Evolutionary conservation across 345 rosid species (phyloP), one percentile per base, ranked within the genome.

Genomic region (Clausena lansium): DNA sequence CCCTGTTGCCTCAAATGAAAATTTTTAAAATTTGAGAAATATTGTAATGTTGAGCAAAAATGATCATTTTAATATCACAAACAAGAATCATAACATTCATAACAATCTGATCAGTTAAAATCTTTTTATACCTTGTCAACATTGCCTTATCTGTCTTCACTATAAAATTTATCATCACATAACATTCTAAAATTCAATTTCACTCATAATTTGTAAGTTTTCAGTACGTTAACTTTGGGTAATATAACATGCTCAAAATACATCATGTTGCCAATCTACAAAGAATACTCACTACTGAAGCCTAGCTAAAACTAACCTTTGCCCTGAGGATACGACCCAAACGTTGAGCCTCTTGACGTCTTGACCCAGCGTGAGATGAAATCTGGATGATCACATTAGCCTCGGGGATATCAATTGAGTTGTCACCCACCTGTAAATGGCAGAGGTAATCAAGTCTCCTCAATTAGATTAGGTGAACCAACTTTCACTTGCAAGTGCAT

Each of bases 251-350:
- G 41, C 50, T 45, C 11, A 71, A 55, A 55, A 55, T 22, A 9
- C n/a, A n/a, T n/a, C 15, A 33, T 2, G 64, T 14, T 32, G n/a
- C 8, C 50, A 52, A 33, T 52, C 9, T 35, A 75, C 32, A 54
- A 11, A 20, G 67, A 35, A 33, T 0, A 36, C 50, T 22, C 50
- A 57, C 52, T 35, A 54, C 6, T 24, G 50, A 72, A 72, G 33
- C 63, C 33, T n/a, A 54, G 64, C 6, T 4, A 60, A 33, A 61
- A 81, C 87, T 60, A 38, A 93, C 98, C 93, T 96, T 96, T 13
- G 99, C 98, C 88, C 99, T 91, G 84, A 96, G 98, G 86, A 96
- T 94, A 94, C 97, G 98, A 74, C 98, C 98, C 82, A 96, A 81
- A 28, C 99, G 90, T 63, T 96, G 99, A 69, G 98, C 98, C 87